phyloP scores from a whole-genome alignment of 345 rosid species.

The Populus tremula region DNA sequence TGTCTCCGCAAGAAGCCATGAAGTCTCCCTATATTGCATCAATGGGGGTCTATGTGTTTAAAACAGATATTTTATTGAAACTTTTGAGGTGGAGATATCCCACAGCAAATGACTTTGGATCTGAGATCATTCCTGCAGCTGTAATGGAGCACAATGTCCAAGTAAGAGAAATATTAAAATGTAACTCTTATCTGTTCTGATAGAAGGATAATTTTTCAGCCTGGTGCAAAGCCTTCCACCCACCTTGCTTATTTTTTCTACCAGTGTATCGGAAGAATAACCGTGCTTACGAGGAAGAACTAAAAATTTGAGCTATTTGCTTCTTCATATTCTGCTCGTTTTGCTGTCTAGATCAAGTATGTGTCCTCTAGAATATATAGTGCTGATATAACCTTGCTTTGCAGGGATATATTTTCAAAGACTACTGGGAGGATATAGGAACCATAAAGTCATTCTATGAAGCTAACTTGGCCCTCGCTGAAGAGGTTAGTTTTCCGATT shows the following conservation, averaged over 20 bases:
- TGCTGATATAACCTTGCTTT: neutral
- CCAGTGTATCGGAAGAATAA: too few relatives aligned
- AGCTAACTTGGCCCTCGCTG: constrained; percentile 89
- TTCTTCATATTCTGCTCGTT: neutral
- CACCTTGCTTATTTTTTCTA: too few relatives aligned
- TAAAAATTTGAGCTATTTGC: neutral
- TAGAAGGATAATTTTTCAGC: too few relatives aligned
- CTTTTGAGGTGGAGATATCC: constrained; percentile 77
- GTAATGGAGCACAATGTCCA: constrained; percentile 74
- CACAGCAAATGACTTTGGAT: constrained; percentile 84
- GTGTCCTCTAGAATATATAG: neutral
- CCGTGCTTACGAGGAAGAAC: neutral
- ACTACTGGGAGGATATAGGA: constrained; percentile 98
- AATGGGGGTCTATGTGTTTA: constrained; percentile 89
- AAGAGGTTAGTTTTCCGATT: constrained; percentile 53
- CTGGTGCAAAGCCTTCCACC: too few relatives aligned
- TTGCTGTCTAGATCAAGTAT: neutral
- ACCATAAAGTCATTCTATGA: constrained; percentile 83
- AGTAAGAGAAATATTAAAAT: constrained; percentile 37
- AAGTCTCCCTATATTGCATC: constrained; percentile 77
- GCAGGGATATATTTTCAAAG: constrained; percentile 73
- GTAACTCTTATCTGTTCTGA: too few relatives aligned
- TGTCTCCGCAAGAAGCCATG: constrained; percentile 62
- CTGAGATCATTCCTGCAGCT: constrained; percentile 91
- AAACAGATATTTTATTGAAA: constrained; percentile 64